Conservation (phyloP, 306 rosid species). For the Rubus idaeus region DNA sequence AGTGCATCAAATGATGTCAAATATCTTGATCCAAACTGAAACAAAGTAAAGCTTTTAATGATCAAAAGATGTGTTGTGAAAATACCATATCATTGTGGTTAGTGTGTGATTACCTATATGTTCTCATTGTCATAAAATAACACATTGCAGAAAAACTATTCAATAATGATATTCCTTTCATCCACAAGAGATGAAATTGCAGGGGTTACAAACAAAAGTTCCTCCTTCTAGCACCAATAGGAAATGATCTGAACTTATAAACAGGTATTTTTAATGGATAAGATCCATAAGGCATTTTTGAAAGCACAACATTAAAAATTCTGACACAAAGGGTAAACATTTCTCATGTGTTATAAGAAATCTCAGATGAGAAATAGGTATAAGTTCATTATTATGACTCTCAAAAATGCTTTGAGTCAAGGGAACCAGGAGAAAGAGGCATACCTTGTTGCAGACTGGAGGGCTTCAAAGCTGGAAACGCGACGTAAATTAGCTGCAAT, state of each 20-base stretch:
- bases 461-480: slow-evolving; percentile 83
- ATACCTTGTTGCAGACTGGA: slow-evolving; percentile 81
- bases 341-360: neutral
- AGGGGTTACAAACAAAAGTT: neutral
- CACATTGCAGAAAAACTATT: neutral
- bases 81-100: slow-evolving; percentile 1
- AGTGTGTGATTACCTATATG: neutral
- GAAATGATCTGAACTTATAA: neutral
- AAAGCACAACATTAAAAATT: neutral
- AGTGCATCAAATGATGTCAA: neutral
- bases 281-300: neutral
- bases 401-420: neutral
- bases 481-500: slow-evolving; percentile 76
- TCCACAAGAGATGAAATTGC: neutral
- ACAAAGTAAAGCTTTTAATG: slow-evolving; percentile 15
- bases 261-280: neutral
- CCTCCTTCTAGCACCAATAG: neutral
- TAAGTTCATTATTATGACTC: neutral
- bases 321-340: neutral
- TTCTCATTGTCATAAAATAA: neutral
- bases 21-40: slow-evolving; percentile 5
- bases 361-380: neutral
- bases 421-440: slow-evolving; percentile 16
- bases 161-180: neutral
- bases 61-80: slow-evolving; percentile 4